Base-by-base conservation (phyloP, 2,329 filamentous ascomycete genomes). In the Penicillium sp. region DNA sequence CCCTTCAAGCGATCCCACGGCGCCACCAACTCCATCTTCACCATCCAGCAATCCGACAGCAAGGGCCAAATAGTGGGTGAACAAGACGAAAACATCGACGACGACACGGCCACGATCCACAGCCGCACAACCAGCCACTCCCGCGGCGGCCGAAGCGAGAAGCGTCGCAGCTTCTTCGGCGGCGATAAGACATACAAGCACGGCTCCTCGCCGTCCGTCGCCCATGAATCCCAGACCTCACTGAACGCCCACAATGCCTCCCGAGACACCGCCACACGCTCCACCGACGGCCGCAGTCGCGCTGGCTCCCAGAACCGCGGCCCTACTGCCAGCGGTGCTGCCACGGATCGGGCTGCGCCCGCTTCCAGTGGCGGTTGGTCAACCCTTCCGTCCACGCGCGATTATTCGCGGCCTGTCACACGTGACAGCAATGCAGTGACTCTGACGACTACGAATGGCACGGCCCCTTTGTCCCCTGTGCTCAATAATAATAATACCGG, bases 1-100 rank as follows among this genome's bases (percentile, higher is more conserved):
- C 75, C 73, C 2, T 78, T 78, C 66, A 78, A 74, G 61, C 75
- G 76, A 33, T 66, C 72, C 6, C 75, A 78, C 54, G 69, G 64
- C 13, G 61, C 67, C 7, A 70, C 67, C n/a, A 71, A 68, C 53
- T 77, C 75, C 3, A 69, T 73, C 27, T 71, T 71, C 49, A 75
- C 74, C 0, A 66, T 73, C 25, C 73, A 75, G 46, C 62, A 60
- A 40, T 60, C 64, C 4, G 66, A 68, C 27, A 54, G 57, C 42
- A 71, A 70, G 49, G 59, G 58, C 19, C 68, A 67, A 38, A 67
- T 49, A 12, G 49, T 57, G 19, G 59, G 48, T 15, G 67, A 66
- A 7, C 61, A 64, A 23, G 65, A 64, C 21, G 66, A 61, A 25
- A 67, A 25, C 29, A 19, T 55, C 17, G 72, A 74, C 25, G 75